Percentiles rank a stretch among this genome's conserved stretches.
Conservation (phyloP, 73 alveolate species). For the Paramecium tetraurelia region DNA sequence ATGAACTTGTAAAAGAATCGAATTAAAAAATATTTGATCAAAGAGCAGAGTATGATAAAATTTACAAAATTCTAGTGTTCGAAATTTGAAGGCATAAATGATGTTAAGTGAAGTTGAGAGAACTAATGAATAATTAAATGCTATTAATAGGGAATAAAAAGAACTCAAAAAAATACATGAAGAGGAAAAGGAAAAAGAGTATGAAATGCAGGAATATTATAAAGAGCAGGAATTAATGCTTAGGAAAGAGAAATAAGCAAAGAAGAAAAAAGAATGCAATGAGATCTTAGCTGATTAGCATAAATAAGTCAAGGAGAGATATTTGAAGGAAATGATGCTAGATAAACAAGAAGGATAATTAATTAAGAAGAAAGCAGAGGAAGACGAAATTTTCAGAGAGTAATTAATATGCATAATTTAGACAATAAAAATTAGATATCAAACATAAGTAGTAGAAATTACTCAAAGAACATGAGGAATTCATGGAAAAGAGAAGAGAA, state of each 20-base stretch:
- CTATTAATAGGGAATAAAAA: background rate
- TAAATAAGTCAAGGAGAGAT: background rate
- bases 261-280: background rate
- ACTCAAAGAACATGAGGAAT: constrained; percentile 24
- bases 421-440: background rate
- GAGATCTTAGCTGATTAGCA: background rate
- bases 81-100: background rate
- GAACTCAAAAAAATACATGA: background rate
- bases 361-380: constrained; percentile 7
- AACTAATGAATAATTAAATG: background rate
- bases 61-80: background rate
- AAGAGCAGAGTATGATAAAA: constrained; percentile 23
- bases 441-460: background rate
- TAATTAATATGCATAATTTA: background rate
- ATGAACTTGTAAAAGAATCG: background rate
- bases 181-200: background rate
- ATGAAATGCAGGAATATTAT: background rate
- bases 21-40: constrained; percentile 26
- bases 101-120: constrained; percentile 8
- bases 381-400: constrained; percentile 25
- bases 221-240: constrained; percentile 27
- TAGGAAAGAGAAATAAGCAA: background rate
- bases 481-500: background rate
- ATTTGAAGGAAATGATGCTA: background rate
- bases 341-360: constrained; percentile 30